Evolutionary conservation across 208 protist species (phyloP), one percentile per base, ranked within the genome.

Genomic region (Blechomonas ayalai): DNA sequence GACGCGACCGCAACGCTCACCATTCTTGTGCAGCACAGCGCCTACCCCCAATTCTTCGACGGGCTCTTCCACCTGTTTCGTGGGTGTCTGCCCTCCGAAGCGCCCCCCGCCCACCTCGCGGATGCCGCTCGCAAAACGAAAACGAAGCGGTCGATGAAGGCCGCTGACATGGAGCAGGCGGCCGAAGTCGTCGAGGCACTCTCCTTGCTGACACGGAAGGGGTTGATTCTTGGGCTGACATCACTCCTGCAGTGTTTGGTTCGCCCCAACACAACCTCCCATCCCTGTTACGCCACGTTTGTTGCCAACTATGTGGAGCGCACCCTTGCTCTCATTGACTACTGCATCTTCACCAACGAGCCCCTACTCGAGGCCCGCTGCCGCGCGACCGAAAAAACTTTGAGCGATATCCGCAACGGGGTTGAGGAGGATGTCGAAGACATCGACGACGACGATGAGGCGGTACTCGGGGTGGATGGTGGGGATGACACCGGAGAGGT

Each of bases 151-250:
- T 53, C 58, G 46, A 22, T 40, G n/a, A 35, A 50, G 12, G 31
- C 16, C 5, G 34, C 25, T 16, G 32, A 40, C 25, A 28, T 43
- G 26, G 37, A 74, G 16, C 68, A 86, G 32, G 59, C 70, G 0
- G 24, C 40, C 4, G 73, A 81, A 42, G 75, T 76, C 34, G 50
- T 89, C 31, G 68, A 77, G 44, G 28, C 41, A 28, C 58, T 93
- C 8, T 88, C 81, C 27, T 52, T 87, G 34, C 73, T 93, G 24
- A 86, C 75, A 4, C 85, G 85, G 15, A 93, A 93, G 58, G 81
- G 88, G 3, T 50, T 70, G 33, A 57, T 62, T 5, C 58, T 93
- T 4, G 85, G 85, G 0, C 44, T 93, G 6, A 67, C 70, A 19
- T 73, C 78, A 9, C 55, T 74, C 19, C 29, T 71, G 8, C 19